Base-by-base conservation (phyloP, 768 basidiomycete species). In the Phanerochaete carnosa region DNA sequence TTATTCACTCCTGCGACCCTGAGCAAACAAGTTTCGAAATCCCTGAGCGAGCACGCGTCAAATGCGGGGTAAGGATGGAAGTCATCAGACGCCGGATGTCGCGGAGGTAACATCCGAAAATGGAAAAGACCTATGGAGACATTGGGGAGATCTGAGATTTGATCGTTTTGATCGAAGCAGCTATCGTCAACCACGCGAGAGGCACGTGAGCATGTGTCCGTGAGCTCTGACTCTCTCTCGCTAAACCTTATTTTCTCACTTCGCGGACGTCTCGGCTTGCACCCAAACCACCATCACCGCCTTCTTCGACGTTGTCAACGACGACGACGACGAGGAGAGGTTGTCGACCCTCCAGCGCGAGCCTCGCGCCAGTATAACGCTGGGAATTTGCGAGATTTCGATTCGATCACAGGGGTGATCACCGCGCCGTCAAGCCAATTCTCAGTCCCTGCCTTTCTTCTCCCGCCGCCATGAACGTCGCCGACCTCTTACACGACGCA, bases 401-500 rank as follows among this genome's bases (percentile, higher is more conserved):
- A 68, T 70, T 68, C 68, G 69, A 70, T 70, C 67, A 62, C 67
- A 67, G 67, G 67, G 67, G 67, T 70, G 69, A 70, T 70, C 69
- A 66, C 69, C 66, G 65, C 66, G 65, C 64, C 65, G 63, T 64
- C 56, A 62, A 50, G 57, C 64, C 58, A 65, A 66, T 65, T 69
- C 68, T 66, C 68, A 66, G 62, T 58, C 65, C 63, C 65, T 66
- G 59, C 63, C 63, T 62, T 58, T 61, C 56, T 61, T 59, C 61
- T 39, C 65, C 58, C 62, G 59, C 67, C 67, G 62, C 69, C 69
- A 89, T 89, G 88, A 87, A 89, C 73, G 85, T 90, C 65, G 83
- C 84, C 25, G 83, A 78, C 69, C 80, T 90, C 59, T 75, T 90
- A 26, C 86, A 88, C 65, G 86, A 87, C 72, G 83, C 87, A 0